Evolutionary conservation across 345 rosid species (phyloP).

Genomic region (Melastoma malabathricum): DNA sequence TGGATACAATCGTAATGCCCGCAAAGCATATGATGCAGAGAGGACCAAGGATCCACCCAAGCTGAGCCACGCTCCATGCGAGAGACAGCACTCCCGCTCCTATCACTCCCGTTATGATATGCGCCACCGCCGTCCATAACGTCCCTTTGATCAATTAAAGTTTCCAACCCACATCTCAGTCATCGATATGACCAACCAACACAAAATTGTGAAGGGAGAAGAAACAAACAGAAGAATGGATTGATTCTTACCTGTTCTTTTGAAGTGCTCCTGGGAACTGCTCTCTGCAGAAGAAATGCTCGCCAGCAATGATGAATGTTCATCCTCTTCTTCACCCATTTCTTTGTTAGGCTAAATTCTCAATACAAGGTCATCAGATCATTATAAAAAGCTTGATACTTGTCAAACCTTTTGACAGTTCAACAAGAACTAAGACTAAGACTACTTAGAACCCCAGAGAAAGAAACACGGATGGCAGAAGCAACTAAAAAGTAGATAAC

Average conservation of each 20-base stretch:
- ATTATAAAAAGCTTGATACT: too few species aligned
- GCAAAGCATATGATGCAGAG: constrained; percentile 30
- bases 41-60: constrained; percentile 75
- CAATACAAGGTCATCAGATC: too few species aligned
- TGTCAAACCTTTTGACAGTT: too few species aligned
- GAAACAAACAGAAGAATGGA: neutral
- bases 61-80: constrained; percentile 58
- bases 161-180: neutral
- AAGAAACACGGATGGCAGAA: too few species aligned
- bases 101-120: constrained; percentile 63
- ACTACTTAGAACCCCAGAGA: too few species aligned
- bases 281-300: neutral
- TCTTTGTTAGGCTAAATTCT: neutral
- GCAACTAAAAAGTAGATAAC: too few species aligned
- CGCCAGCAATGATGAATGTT: constrained; percentile 11
- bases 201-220: neutral
- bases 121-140: constrained; percentile 37
- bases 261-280: constrained; percentile 8
- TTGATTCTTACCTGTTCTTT: constrained; percentile 23
- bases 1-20: constrained; percentile 28
- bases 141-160: constrained; percentile 2
- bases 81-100: constrained; percentile 77
- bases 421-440: too few species aligned
- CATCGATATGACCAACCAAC: neutral
- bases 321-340: constrained; percentile 3